Percentiles rank a stretch among this genome's conserved stretches.
phyloP scores from a whole-genome alignment of 176 grass and related monocot genomes.

The Ensete glaucum region DNA sequence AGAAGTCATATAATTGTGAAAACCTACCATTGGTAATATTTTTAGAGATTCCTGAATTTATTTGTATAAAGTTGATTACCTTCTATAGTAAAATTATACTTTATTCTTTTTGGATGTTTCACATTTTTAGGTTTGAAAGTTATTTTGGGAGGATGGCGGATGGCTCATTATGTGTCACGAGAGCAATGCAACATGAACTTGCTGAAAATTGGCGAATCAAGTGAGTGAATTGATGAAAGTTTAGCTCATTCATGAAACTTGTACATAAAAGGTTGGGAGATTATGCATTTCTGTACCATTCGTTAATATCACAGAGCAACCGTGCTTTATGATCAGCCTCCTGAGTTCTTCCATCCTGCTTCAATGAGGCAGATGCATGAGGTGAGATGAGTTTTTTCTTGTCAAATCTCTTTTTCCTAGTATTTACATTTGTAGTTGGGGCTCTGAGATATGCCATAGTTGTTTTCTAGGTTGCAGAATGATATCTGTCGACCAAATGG shows the following conservation, averaged over 20 bases:
- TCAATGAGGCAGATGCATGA: conserved; percentile 71
- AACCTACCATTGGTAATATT: conserved; percentile 69
- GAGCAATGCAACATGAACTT: conserved; percentile 98
- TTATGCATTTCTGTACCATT: conserved; percentile 10
- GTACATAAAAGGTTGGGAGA: not conserved
- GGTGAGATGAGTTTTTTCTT: conserved; percentile 33
- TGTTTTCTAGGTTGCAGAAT: conserved; percentile 67
- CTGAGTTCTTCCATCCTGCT: conserved; percentile 90
- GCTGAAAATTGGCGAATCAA: conserved; percentile 95
- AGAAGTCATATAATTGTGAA: conserved; percentile 88
- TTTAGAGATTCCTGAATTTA: not conserved
- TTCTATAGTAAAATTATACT: not conserved
- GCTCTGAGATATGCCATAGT: conserved; percentile 39
- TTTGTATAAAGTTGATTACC: conserved; percentile 4
- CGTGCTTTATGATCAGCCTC: conserved; percentile 92
- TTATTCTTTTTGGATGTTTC: conserved; percentile 3
- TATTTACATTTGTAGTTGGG: conserved; percentile 19
- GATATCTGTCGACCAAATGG: conserved; percentile 53
- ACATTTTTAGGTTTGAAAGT: conserved; percentile 70
- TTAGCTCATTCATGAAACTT: conserved; percentile 2
- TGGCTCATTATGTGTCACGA: conserved; percentile 80
- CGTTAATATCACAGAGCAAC: conserved; percentile 48
- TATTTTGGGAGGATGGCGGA: conserved; percentile 80
- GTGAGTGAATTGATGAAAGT: conserved; percentile 33
- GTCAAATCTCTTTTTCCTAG: not conserved